phyloP scores from a whole-genome alignment of 352 stramenopile genomes.

The Blastocystis sp. region DNA sequence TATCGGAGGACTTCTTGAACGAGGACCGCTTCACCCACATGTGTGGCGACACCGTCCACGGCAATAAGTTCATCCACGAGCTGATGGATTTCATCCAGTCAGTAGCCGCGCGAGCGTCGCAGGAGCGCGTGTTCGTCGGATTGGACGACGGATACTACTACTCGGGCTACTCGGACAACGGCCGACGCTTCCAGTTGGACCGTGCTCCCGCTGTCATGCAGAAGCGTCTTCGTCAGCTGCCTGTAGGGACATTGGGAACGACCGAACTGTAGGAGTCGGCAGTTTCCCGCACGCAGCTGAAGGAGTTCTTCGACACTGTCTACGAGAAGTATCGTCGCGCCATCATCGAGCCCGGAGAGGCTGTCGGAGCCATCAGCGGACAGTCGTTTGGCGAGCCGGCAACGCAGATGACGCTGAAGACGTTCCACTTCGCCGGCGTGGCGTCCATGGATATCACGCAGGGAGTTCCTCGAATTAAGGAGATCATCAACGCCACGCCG shows the following conservation, averaged over 20 bases:
- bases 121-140: neutral
- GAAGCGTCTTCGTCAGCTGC: neutral
- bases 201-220: neutral
- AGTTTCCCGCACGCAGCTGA: slow-evolving; percentile 55
- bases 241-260: neutral
- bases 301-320: slow-evolving; percentile 62
- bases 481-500: slow-evolving; percentile 81
- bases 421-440: slow-evolving; percentile 97
- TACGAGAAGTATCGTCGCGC: slow-evolving; percentile 69
- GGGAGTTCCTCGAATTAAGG: slow-evolving; percentile 92
- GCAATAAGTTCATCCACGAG: slow-evolving; percentile 77
- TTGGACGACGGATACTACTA: slow-evolving; percentile 44
- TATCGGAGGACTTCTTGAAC: slow-evolving; percentile 74
- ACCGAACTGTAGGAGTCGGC: neutral
- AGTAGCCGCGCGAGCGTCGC: neutral
- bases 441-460: slow-evolving; percentile 99
- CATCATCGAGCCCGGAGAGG: slow-evolving; percentile 81
- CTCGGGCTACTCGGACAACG: neutral
- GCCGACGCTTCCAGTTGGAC: neutral
- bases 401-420: slow-evolving; percentile 92
- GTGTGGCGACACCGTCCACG: slow-evolving; percentile 65
- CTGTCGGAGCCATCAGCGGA: slow-evolving; percentile 86
- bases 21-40: slow-evolving; percentile 70
- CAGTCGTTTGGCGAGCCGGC: slow-evolving; percentile 88
- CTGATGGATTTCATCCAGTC: slow-evolving; percentile 71